Percentiles rank a stretch among this genome's conserved stretches.
phyloP scores from a whole-genome alignment of 2,329 filamentous ascomycete species.

The Mollisiaceae sp. region DNA sequence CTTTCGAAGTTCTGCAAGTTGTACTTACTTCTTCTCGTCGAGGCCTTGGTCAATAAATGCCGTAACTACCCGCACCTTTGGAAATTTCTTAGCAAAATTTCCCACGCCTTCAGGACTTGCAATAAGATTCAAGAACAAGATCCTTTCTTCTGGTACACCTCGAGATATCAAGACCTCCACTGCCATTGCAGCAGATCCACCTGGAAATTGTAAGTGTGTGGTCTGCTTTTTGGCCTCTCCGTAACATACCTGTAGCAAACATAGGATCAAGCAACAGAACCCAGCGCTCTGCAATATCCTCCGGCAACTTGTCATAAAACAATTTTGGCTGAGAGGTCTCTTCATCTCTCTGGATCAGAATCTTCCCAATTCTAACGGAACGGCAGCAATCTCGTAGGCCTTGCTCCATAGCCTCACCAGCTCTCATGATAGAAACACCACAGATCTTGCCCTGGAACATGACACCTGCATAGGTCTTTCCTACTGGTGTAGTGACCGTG shows the following conservation, averaged over 20 bases:
- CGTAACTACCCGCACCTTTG: slow-evolving; percentile 88
- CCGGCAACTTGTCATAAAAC: slow-evolving; percentile 97
- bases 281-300: slow-evolving; percentile 92
- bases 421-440: slow-evolving; percentile 97
- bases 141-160: slow-evolving; percentile 92
- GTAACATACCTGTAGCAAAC: slow-evolving; percentile 84
- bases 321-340: slow-evolving; percentile 90
- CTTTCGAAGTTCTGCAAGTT: slow-evolving; percentile 15
- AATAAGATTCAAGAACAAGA: slow-evolving; percentile 95
- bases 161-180: slow-evolving; percentile 89
- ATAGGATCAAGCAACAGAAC: slow-evolving; percentile 96
- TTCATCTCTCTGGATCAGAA: slow-evolving; percentile 95
- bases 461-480: slow-evolving; percentile 85
- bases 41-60: slow-evolving; percentile 96
- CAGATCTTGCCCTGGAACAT: slow-evolving; percentile 98
- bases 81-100: slow-evolving; percentile 88
- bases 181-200: slow-evolving; percentile 95
- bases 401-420: slow-evolving; percentile 98
- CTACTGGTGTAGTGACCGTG: slow-evolving; percentile 88
- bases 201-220: slow-evolving; percentile 49
- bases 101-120: slow-evolving; percentile 93
- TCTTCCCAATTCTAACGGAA: slow-evolving; percentile 98
- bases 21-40: slow-evolving; percentile 90
- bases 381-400: slow-evolving; percentile 95
- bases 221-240: neutral